These are phyloP conservation scores for Petunia axillaris DNA, from an alignment of 257 asterid genomes.

Conservation along the genomic window DNA sequence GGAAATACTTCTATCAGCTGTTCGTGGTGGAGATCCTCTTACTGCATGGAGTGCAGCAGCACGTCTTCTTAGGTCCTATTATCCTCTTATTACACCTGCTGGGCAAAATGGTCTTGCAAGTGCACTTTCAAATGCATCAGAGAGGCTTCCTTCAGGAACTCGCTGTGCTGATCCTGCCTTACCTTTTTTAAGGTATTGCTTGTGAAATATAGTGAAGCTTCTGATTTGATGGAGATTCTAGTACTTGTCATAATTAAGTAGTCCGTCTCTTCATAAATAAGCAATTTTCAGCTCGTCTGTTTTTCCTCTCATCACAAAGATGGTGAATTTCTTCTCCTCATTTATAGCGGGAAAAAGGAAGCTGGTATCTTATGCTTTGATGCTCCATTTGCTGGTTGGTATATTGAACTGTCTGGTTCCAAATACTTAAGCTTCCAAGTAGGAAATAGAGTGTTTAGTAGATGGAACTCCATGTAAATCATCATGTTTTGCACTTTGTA, in stretches of 20 bases:
- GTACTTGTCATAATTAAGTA: constrained; percentile 7
- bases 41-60: constrained; percentile 99
- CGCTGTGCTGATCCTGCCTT: constrained; percentile 96
- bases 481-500: background rate
- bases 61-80: constrained; percentile 92
- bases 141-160: constrained; percentile 95
- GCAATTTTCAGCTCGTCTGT: constrained; percentile 8
- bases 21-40: constrained; percentile 98
- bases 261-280: background rate
- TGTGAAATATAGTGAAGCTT: constrained; percentile 28
- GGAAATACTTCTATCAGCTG: constrained; percentile 93
- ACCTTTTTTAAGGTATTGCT: constrained; percentile 84
- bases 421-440: constrained; percentile 1
- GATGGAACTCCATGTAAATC: background rate
- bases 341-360: constrained; percentile 1
- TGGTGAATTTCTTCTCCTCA: constrained; percentile 16
- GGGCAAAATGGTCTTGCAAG: constrained; percentile 95
- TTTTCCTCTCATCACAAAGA: constrained; percentile 1
- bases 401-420: background rate
- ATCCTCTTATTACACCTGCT: constrained; percentile 96
- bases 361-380: constrained; percentile 7
- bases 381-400: background rate
- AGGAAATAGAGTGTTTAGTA: constrained; percentile 16
- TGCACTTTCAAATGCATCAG: constrained; percentile 86
- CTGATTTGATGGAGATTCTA: constrained; percentile 17